Base-by-base conservation (phyloP, 2,329 filamentous ascomycete species). In the Mariannaea sp. region DNA sequence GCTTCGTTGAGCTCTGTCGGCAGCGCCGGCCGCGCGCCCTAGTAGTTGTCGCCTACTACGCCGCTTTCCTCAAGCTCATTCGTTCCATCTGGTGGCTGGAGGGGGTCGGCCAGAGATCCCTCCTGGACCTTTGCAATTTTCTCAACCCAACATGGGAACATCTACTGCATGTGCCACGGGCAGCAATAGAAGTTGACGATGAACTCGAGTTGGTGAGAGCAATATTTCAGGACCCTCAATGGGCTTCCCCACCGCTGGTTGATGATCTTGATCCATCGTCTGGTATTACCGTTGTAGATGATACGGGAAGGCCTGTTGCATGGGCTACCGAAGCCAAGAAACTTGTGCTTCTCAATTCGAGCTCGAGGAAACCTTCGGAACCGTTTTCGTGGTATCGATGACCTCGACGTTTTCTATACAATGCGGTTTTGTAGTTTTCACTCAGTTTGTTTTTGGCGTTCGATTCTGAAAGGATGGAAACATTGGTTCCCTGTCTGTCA, bases 31-130 rank as follows among this genome's bases (percentile, higher is more conserved):
- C 78, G 0, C 75, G 77, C 22, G 75, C 80, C 2, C 69, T 84
- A 0, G 56, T 83, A 44, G 79, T 84, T 30, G 45, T 84, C 9
- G 80, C 79, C 2, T 71, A 84, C 58, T 82, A 81, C 53, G 70
- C 80, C 5, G 71, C 73, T 39, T 83, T 84, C 49, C 64, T 76
- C 44, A 82, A 80, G 62, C 46, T 80, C 2, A 67, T 70, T 9
- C 46, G 57, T 3, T 55, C 56, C 1, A 58, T 77, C 4, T 84
- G 81, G 81, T 84, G 81, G 81, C 67, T 80, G 48, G 50, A 59
- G 3, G 76, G 73, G 17, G 73, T 84, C 16, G 72, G 73, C 2
- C 68, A 79, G 32, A 73, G 73, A 13, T 75, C 80, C 53, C 72
- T 83, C 8, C 61, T 58, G 5, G 74, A 79, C 50, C 77, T 83